Base-by-base conservation (phyloP, 1,284 basidiomycete species). In the Marasmius sp. region DNA sequence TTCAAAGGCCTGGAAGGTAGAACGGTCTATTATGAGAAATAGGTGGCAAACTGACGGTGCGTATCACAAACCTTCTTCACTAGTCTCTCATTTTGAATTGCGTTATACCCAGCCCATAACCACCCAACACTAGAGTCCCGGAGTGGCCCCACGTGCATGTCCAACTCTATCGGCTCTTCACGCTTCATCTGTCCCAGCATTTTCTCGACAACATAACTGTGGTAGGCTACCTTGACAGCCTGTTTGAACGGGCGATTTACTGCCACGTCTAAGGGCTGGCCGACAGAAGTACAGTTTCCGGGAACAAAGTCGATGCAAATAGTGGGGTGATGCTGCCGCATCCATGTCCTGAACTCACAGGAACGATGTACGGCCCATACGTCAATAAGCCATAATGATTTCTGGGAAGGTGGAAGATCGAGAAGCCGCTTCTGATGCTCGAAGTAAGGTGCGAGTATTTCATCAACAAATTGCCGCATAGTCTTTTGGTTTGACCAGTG, bases 361-460 rank as follows among this genome's bases (percentile, higher is more conserved):
- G 71, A 73, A 0, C 69, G 65, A 63, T 81, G 79, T 2, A 79
- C 76, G 1, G 73, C 70, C 74, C 75, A 80, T 10, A 71, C 66
- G 60, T 81, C 76, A 49, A 80, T 70, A 11, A 63, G 57, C 71
- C 70, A 73, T 8, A 79, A 58, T 8, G 68, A 66, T 36, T 67
- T 66, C 54, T 78, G 75, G 8, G 61, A 27, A 4, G 62, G 51
- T 1, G 71, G 73, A 27, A 67, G 68, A 1, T 51, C 58, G 1
- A 72, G 65, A 2, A 58, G 10, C 0, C 37, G 45, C 48, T 72
- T 74, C 22, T 63, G 61, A 1, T 34, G 10, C 1, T 69, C 52
- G 41, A 75, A 74, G 61, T 77, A 76, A 2, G 75, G 77, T 50
- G 68, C 68, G 12, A 79, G 68, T 39, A 78, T 74, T 1, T 70